Evolutionary conservation across 2,329 filamentous ascomycete species (phyloP).

Genomic region (Exophiala oligosperma): DNA sequence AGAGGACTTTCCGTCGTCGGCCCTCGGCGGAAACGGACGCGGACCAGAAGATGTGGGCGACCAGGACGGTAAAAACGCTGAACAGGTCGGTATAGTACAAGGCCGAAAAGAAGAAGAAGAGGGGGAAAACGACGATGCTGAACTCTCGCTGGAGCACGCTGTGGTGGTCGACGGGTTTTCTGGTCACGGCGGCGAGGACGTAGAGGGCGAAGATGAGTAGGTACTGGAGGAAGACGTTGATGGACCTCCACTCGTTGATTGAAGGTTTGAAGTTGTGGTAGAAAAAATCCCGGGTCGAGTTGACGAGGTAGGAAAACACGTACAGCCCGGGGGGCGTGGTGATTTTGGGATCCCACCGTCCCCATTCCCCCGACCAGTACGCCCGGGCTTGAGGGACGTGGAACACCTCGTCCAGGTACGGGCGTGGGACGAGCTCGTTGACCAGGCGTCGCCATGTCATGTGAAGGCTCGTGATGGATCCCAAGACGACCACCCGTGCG

Average conservation of each 20-base stretch:
- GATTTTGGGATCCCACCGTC: slow-evolving; percentile 92
- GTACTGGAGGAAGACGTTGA: slow-evolving; percentile 24
- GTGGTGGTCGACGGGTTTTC: slow-evolving; percentile 56
- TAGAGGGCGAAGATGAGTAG: slow-evolving; percentile 25
- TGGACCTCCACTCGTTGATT: slow-evolving; percentile 20
- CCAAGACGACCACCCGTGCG: slow-evolving; percentile 19
- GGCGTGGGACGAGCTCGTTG: slow-evolving; percentile 52
- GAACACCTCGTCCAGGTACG: slow-evolving; percentile 59
- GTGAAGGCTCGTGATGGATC: slow-evolving; percentile 21
- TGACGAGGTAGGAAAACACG: slow-evolving; percentile 50
- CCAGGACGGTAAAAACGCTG: slow-evolving; percentile 73
- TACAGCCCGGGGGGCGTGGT: slow-evolving; percentile 91
- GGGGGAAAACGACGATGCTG: slow-evolving; percentile 73
- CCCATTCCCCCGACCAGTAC: slow-evolving; percentile 73
- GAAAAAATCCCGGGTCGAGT: slow-evolving; percentile 52
- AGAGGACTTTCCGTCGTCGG: slow-evolving; percentile 21
- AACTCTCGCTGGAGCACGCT: slow-evolving; percentile 26
- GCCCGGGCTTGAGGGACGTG: slow-evolving; percentile 86
- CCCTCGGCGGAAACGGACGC: slow-evolving; percentile 5
- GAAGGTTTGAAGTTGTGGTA: slow-evolving; percentile 37
- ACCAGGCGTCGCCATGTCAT: slow-evolving; percentile 46
- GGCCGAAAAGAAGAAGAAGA: slow-evolving; percentile 92
- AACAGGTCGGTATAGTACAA: slow-evolving; percentile 94
- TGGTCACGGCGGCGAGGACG: slow-evolving; percentile 20
- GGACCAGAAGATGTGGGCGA: slow-evolving; percentile 60